Base-by-base conservation (phyloP, 768 basidiomycete species). In the Punctularia strigosozonata region DNA sequence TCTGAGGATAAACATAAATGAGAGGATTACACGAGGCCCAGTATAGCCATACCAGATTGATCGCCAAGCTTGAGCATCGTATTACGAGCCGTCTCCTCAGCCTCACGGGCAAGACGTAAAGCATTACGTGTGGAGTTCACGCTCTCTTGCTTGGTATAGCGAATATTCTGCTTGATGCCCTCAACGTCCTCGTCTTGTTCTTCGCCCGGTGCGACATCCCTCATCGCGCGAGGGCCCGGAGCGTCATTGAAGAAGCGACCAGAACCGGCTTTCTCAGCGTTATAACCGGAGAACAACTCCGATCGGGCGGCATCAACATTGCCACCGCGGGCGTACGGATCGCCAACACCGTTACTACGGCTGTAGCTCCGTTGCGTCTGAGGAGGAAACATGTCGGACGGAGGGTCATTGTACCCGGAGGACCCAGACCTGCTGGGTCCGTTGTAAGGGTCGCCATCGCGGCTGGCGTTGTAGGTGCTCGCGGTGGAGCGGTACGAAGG, bases 151-250 rank as follows among this genome's bases (percentile, higher is more conserved):
- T 99, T 98, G 44, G 83, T 56, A 51, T 74, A 85, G 41, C 79
- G 72, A 43, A 86, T 90, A 60, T 91, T 81, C 50, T 87, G 77
- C 63, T 95, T 97, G 61, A 99, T 97, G 19, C 81, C 88, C 61
- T 99, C 94, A 4, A 91, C 65, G 46, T 91, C 91, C 43, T 90
- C 87, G 1, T 89, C 86, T 37, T 75, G 77, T 54, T 84, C 81
- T 53, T 82, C 76, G 30, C 80, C 81, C 13, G 73, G 67, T 36
- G 65, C 47, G 25, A 73, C 71, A 24, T 69, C 67, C 22, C 50
- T 65, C 22, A 62, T 42, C 17, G 47, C 35, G 18, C 34, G 40
- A 12, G 43, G 36, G 7, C 37, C 52, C 6, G 77, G 75, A 0
- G 75, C 80, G 50, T 85, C 80, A 25, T 51, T 48, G 43, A 77